Percentiles rank a stretch among this genome's conserved stretches.
Evolutionary conservation across 2,329 filamentous ascomycete genomes (phyloP).

Genomic region (Acrocalymma vagum): DNA sequence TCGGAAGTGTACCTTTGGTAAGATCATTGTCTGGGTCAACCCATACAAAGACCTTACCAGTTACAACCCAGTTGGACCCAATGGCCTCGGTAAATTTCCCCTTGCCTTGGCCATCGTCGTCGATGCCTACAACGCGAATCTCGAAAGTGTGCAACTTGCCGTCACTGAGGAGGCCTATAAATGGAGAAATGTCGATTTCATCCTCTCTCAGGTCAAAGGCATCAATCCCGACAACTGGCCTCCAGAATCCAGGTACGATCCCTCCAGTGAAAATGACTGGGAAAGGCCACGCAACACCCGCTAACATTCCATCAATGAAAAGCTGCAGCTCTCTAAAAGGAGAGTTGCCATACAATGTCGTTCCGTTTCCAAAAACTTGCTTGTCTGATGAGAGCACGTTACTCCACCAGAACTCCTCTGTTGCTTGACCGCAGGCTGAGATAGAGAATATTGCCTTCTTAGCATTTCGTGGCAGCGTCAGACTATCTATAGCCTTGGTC

Average conservation of each 20-base stretch:
- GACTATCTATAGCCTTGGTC: conserved; percentile 65
- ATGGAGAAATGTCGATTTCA: conserved; percentile 84
- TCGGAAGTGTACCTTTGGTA: conserved; percentile 59
- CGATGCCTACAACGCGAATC: conserved; percentile 71
- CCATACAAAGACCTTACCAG: conserved; percentile 84
- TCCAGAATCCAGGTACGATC: conserved; percentile 77
- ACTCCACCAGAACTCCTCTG: conserved; percentile 87
- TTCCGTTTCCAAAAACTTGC: conserved; percentile 66
- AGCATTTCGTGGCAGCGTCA: conserved; percentile 72
- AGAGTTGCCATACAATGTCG: conserved; percentile 70
- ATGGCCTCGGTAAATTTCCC: conserved; percentile 64
- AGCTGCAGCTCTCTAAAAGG: conserved; percentile 83
- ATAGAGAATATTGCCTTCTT: conserved; percentile 77
- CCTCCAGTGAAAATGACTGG: conserved; percentile 85
- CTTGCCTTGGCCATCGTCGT: conserved; percentile 61
- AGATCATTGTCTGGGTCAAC: conserved; percentile 61
- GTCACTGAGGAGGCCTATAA: conserved; percentile 74
- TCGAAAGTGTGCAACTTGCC: conserved; percentile 71
- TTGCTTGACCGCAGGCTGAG: conserved; percentile 77
- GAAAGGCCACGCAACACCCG: conserved; percentile 82
- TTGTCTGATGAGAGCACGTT: conserved; percentile 74
- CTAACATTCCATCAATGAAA: conserved; percentile 74
- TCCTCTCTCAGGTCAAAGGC: conserved; percentile 81
- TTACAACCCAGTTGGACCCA: conserved; percentile 76
- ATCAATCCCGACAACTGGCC: conserved; percentile 80